Evolutionary conservation across 345 rosid species (phyloP), one percentile per base, ranked within the genome.

Genomic region (Cardamine occulta): DNA sequence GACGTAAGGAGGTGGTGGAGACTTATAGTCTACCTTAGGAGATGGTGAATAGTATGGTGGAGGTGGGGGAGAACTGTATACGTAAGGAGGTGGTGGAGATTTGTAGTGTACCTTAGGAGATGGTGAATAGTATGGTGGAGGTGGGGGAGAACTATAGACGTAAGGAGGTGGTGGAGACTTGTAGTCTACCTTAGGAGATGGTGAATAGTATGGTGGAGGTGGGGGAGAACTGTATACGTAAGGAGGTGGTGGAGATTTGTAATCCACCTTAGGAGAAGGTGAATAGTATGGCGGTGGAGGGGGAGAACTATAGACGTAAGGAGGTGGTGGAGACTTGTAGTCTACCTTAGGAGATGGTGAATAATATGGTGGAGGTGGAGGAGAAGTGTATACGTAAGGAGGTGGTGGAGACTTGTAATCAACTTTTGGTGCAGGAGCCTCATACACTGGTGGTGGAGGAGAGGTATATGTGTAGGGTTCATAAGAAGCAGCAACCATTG

Each of bases 401-500:
- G 42, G 42, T 39, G 42, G 42, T 39, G 42, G 42, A 10, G 42
- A 39, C 4, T 39, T 39, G 42, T 39, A 39, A 0, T 34, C 57
- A 2, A 21, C 47, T 10, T 19, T 57, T 18, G 65, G 74, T 31
- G 57, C 32, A 1, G 57, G 65, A 57, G 74, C 34, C 4, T 31
- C 3, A 8, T 70, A 58, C 4, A 19, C 12, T 0, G 75, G 67
- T 23, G 75, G 67, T 47, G 67, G 75, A 13, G 72, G 77, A 15
- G 72, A 55, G 29, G 72, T 74, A 54, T 73, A 73, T 7, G 55
- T 63, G 45, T 53, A 73, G 1, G 77, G 63, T 6, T 73, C 71
- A n/a, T 74, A 74, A n/a, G 78, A 65, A 32, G 78, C 78, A 31
- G 78, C 72, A 66, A 74, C 72, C 66, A 47, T 74, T 56, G 78